Evolutionary conservation across 306 rosid genomes (phyloP), one percentile per base, ranked within the genome.

Genomic region (Gynostemma pentaphyllum): DNA sequence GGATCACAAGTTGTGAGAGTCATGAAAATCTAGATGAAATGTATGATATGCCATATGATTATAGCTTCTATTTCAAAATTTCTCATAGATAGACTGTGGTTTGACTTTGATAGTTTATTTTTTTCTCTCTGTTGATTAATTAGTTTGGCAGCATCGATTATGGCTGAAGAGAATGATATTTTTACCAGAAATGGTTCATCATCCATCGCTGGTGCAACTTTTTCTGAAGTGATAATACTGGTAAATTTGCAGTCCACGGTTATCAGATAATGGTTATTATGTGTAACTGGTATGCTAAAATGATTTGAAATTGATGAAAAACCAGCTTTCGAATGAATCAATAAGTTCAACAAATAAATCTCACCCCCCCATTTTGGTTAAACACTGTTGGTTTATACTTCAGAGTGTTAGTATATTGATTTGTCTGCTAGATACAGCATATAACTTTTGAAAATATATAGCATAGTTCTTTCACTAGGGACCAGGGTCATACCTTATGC

Each of bases 11-110:
- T 69, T 74, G 79, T 30, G 59, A 22, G 70, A 75, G 69, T 74
- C 94, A 79, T 72, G 90, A 83, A 73, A 79, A 75, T 57, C 78
- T 84, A 57, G 88, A 87, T 72, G 90, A 78, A 81, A 85, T 85
- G 97, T 90, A 83, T 82, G 79, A 52, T 5, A 8, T 16, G 53
- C 26, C 36, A 24, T 4, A 12, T 41, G 51, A 5, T 5, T 60
- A 5, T 12, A 14, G 36, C 24, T 26, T 23, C 23, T 41, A 63
- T 24, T 1, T 63, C 40, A 15, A 12, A 39, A 57, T 28, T n/a
- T 18, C 5, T 10, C 7, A 4, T 13, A 45, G n/a, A n/a, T n/a
- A 63, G 52, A 63, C 27, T 45, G 40, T 63, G 24, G 27, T 63
- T n/a, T 63, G 24, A 63, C 27, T 15, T 8, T 48, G 19, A 6